These are phyloP conservation scores for Penicillium palitans DNA, from an alignment of 2,329 filamentous ascomycete genomes.

Conservation along the genomic window DNA sequence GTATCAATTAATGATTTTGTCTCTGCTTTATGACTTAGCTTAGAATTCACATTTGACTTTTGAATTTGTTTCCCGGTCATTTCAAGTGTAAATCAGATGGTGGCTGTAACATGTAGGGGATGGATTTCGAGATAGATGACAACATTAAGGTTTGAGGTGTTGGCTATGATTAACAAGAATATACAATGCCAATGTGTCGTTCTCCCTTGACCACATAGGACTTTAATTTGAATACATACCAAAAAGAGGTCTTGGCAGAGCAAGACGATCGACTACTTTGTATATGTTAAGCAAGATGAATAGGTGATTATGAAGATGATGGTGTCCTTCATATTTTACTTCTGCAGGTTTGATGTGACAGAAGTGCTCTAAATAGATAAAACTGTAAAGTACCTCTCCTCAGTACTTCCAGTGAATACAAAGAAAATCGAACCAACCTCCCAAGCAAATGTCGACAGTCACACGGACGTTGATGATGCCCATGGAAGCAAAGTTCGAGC, in stretches of 20 bases:
- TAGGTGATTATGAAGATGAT: background rate
- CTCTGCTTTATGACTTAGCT: conserved; percentile 17
- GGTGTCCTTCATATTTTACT: background rate
- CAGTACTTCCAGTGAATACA: background rate
- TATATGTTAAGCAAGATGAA: background rate
- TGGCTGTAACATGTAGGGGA: background rate
- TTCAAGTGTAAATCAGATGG: background rate
- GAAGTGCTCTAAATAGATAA: background rate
- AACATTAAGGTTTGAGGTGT: background rate
- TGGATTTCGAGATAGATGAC: background rate
- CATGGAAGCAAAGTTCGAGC: background rate
- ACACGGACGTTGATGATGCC: background rate
- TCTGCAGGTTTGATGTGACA: background rate
- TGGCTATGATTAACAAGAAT: background rate
- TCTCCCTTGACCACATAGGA: background rate
- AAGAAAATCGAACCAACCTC: background rate
- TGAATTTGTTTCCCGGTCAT: background rate
- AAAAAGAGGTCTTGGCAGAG: no score
- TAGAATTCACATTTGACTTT: conserved; percentile 17
- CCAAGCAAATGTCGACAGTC: background rate
- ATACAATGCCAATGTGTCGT: background rate
- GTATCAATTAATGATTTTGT: conserved; percentile 25
- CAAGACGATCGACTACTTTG: background rate
- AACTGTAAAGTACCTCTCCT: background rate
- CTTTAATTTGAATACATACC: no score